phyloP scores from a whole-genome alignment of 2,329 filamentous ascomycete genomes.

The Fusarium devonianum region DNA sequence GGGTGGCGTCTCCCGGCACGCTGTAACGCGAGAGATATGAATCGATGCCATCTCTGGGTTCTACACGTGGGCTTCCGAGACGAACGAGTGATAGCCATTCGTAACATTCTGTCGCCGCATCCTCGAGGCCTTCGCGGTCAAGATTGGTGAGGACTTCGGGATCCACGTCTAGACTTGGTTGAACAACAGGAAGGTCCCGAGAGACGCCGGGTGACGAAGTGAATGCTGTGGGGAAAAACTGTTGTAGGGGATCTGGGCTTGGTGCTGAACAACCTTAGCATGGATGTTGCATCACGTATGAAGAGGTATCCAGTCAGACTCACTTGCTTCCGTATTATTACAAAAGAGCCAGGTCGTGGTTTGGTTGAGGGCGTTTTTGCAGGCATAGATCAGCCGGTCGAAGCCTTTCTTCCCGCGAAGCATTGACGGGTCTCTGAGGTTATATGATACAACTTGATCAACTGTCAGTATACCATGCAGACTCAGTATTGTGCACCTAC shows the following conservation, averaged over 20 bases:
- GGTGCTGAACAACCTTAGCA: slow-evolving; percentile 51
- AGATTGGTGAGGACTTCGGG: slow-evolving; percentile 43
- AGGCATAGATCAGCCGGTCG: slow-evolving; percentile 78
- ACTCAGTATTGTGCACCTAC: slow-evolving; percentile 56
- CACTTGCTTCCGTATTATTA: slow-evolving; percentile 57
- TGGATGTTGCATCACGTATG: background rate
- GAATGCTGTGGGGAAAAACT: slow-evolving; percentile 54
- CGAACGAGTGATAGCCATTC: slow-evolving; percentile 78
- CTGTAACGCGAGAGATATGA: slow-evolving; percentile 73
- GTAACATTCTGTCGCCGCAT: slow-evolving; percentile 68
- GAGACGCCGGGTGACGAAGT: slow-evolving; percentile 42
- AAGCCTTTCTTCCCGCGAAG: slow-evolving; percentile 84
- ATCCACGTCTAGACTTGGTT: slow-evolving; percentile 40
- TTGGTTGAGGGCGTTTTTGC: slow-evolving; percentile 74
- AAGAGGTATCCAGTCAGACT: slow-evolving; percentile 5
- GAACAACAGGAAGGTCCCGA: slow-evolving; percentile 28
- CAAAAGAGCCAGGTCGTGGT: slow-evolving; percentile 81
- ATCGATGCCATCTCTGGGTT: slow-evolving; percentile 66
- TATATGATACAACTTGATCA: slow-evolving; percentile 72
- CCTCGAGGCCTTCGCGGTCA: slow-evolving; percentile 63
- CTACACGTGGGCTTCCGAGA: slow-evolving; percentile 70
- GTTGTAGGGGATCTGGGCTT: slow-evolving; percentile 57
- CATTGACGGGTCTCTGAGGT: slow-evolving; percentile 79
- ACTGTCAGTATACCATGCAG: slow-evolving; percentile 36
- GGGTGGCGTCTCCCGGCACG: slow-evolving; percentile 54